These are phyloP conservation scores for Cytospora mali DNA, from an alignment of 2,329 filamentous ascomycete genomes.

Conservation along the genomic window DNA sequence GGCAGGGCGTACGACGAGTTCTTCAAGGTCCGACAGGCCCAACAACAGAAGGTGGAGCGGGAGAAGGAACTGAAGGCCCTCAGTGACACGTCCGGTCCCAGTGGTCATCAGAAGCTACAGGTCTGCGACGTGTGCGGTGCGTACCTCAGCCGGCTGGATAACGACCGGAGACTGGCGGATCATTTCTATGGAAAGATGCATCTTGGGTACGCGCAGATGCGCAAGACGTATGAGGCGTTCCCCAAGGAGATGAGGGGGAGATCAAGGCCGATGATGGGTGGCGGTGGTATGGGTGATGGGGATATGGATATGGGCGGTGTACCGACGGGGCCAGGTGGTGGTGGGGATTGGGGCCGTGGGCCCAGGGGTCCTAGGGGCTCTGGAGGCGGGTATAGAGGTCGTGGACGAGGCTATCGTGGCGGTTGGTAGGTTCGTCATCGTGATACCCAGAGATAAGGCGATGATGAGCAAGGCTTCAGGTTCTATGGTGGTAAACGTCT, in stretches of 20 bases:
- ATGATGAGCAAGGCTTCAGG: background rate
- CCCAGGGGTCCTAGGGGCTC: slow-evolving; percentile 55
- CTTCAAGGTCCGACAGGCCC: slow-evolving; percentile 79
- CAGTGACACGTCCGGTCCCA: slow-evolving; percentile 88
- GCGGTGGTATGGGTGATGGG: slow-evolving; percentile 43
- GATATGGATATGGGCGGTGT: slow-evolving; percentile 50
- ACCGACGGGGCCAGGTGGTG: slow-evolving; percentile 45
- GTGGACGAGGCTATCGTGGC: slow-evolving; percentile 49
- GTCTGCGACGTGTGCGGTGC: slow-evolving; percentile 98
- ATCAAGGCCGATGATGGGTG: slow-evolving; percentile 58
- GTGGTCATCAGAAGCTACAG: slow-evolving; percentile 95
- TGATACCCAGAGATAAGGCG: background rate
- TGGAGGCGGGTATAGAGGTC: slow-evolving; percentile 45
- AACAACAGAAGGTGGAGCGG: slow-evolving; percentile 77
- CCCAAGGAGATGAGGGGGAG: slow-evolving; percentile 82
- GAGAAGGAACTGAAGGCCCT: slow-evolving; percentile 89
- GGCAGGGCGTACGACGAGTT: slow-evolving; percentile 84
- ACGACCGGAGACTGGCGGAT: slow-evolving; percentile 89
- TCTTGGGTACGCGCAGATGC: slow-evolving; percentile 95
- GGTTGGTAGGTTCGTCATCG: slow-evolving; percentile 44
- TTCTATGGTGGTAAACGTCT: too few relatives aligned
- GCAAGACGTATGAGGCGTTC: slow-evolving; percentile 86
- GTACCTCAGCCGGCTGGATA: slow-evolving; percentile 89
- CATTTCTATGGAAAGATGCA: slow-evolving; percentile 99
- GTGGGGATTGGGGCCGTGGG: slow-evolving; percentile 47